Evolutionary conservation across 2,329 filamentous ascomycete species (phyloP), one percentile per base, ranked within the genome.

Genomic region (Thermochaetoides dissita): DNA sequence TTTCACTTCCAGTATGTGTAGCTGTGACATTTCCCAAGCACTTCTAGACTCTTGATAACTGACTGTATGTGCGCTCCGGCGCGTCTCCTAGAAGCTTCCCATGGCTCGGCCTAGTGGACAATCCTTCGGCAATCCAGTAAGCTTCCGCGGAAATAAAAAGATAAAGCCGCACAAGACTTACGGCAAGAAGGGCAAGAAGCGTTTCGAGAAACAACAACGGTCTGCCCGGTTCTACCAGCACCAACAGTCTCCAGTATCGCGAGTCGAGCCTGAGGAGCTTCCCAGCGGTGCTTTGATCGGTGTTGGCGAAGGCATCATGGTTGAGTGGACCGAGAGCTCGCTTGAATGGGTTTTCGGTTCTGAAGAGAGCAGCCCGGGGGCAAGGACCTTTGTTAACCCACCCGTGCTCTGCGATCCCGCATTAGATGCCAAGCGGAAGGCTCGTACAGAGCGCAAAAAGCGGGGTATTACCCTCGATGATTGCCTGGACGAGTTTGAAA

Each of bases 401-500:
- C 66, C 74, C 34, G 70, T 63, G 29, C 60, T 75, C 32, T 67
- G 75, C 44, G 75, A 85, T 57, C 64, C 77, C 1, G 79, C 78
- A 30, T 68, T 95, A 6, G 67, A 74, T 32, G 72, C 69, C 41
- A 77, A 73, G 53, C 74, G 76, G 51, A 69, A 72, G 43, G 70
- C 68, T 41, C 81, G 88, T 33, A 67, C 68, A 38, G 67, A 66
- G 45, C 81, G 86, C 7, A 73, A 71, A 53, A 83, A 81, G 60
- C 71, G 78, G 41, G 91, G 91, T 29, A 80, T 95, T 50, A 80
- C 79, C 1, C 70, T 98, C 5, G 82, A 91, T 17, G 87, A 95
- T 53, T 98, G 91, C 57, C 74, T 98, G 42, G 82, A 88, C 45
- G 91, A 96, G 61, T 96, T 94, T 52, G 85, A 91, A 56, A 89